Evolutionary conservation across 441 rosid genomes (phyloP).

Genomic region (Breynia disticha): DNA sequence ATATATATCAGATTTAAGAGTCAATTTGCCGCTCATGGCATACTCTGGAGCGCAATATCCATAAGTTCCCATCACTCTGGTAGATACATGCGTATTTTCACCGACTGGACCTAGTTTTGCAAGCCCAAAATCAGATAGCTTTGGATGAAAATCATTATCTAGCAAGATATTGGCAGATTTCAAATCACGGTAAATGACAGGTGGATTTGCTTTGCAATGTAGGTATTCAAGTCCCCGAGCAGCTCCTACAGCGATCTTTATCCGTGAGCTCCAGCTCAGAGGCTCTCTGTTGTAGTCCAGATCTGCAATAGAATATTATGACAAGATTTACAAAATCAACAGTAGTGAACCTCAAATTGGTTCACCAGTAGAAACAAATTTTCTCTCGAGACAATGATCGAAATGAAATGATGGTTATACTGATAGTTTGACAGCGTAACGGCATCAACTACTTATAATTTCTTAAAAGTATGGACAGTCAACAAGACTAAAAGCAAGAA

Average conservation of each 20-base stretch:
- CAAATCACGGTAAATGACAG: conserved; percentile 89
- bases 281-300: conserved; percentile 57
- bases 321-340: background rate
- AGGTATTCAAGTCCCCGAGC: conserved; percentile 84
- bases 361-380: no score
- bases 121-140: conserved; percentile 93
- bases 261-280: conserved; percentile 75
- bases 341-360: background rate
- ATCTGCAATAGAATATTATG: conserved; percentile 30
- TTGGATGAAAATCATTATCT: conserved; percentile 74
- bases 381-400: no score
- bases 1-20: conserved; percentile 87
- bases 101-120: conserved; percentile 95
- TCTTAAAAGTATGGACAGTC: no score
- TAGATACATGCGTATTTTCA: conserved; percentile 90
- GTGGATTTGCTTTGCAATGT: conserved; percentile 90
- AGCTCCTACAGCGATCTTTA: conserved; percentile 97
- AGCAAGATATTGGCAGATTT: conserved; percentile 90
- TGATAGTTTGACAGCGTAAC: no score
- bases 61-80: conserved; percentile 94
- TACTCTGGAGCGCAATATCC: conserved; percentile 98
- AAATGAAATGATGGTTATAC: no score
- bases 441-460: no score
- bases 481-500: background rate
- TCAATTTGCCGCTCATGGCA: conserved; percentile 96